A percentile compares a stretch with the other conserved stretches of the same genome.
phyloP scores from a whole-genome alignment of 257 asterid genomes.

The Ilex aquifolium region DNA sequence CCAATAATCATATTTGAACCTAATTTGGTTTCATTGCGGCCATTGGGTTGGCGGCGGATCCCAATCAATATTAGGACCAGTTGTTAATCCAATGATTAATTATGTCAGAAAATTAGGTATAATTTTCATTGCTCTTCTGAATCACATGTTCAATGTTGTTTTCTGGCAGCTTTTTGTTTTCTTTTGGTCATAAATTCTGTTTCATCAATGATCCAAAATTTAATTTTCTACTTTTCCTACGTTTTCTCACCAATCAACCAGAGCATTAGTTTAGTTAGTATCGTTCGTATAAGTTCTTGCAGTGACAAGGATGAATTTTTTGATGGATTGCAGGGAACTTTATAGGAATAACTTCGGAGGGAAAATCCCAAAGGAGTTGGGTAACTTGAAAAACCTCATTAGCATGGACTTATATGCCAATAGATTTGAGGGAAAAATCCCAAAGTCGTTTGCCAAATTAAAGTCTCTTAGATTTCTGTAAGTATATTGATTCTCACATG shows the following conservation, averaged over 20 bases:
- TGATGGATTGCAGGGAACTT: conserved; percentile 58
- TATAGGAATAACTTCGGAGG: conserved; percentile 59
- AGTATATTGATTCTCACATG: conserved; percentile 21
- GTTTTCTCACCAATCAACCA: not conserved
- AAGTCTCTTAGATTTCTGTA: conserved; percentile 73
- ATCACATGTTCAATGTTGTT: conserved; percentile 6
- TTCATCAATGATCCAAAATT: not conserved
- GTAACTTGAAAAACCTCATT: conserved; percentile 53
- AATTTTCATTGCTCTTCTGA: not conserved
- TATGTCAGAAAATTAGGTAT: too few relatives aligned
- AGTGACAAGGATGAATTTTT: conserved; percentile 9
- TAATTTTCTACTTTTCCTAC: not conserved
- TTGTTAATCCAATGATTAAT: too few relatives aligned
- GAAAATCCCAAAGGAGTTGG: conserved; percentile 69
- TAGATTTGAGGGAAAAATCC: conserved; percentile 57
- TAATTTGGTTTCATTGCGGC: too few relatives aligned
- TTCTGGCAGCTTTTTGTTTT: conserved; percentile 1
- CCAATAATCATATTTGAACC: too few relatives aligned
- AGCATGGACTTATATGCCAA: conserved; percentile 87
- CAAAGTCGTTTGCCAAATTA: conserved; percentile 57
- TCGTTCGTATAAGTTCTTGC: not conserved
- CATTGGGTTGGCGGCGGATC: too few relatives aligned
- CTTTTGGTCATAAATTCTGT: not conserved
- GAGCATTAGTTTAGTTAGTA: too few relatives aligned
- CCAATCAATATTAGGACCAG: too few relatives aligned